These are phyloP conservation scores for Spencermartinsiella europaea DNA, from an alignment of 805 yeast species.

Conservation along the genomic window DNA sequence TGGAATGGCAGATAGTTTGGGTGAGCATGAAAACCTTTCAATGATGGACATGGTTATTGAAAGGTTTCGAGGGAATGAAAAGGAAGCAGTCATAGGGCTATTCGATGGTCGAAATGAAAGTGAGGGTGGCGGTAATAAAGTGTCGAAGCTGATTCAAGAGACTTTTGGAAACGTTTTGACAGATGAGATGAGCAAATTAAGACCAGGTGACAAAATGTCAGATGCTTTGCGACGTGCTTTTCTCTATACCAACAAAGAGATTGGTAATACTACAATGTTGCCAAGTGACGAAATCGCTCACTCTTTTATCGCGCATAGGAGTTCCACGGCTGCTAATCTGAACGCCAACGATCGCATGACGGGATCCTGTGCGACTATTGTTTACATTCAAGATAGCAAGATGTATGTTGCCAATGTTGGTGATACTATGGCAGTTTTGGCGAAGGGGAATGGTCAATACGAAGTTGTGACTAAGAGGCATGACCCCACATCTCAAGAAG, in stretches of 20 bases:
- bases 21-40: constrained; percentile 54
- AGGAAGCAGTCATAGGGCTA: constrained; percentile 73
- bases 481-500: constrained; percentile 72
- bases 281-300: constrained; percentile 28
- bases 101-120: constrained; percentile 72
- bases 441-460: constrained; percentile 77
- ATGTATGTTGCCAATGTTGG: constrained; percentile 86
- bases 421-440: constrained; percentile 76
- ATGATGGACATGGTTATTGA: constrained; percentile 83
- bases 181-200: constrained; percentile 52
- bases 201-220: constrained; percentile 46
- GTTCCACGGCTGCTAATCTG: constrained; percentile 48
- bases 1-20: constrained; percentile 88
- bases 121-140: constrained; percentile 36
- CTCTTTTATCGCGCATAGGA: constrained; percentile 46
- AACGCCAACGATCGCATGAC: constrained; percentile 64
- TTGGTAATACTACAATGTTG: constrained; percentile 45
- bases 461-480: constrained; percentile 69
- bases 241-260: constrained; percentile 71
- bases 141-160: constrained; percentile 69
- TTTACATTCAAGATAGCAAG: constrained; percentile 66
- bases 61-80: constrained; percentile 77
- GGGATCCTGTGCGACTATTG: constrained; percentile 81
- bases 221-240: constrained; percentile 83
- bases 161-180: constrained; percentile 62